phyloP scores from a whole-genome alignment of 495 filamentous ascomycete genomes.

The Lentithecium fluviatile region DNA sequence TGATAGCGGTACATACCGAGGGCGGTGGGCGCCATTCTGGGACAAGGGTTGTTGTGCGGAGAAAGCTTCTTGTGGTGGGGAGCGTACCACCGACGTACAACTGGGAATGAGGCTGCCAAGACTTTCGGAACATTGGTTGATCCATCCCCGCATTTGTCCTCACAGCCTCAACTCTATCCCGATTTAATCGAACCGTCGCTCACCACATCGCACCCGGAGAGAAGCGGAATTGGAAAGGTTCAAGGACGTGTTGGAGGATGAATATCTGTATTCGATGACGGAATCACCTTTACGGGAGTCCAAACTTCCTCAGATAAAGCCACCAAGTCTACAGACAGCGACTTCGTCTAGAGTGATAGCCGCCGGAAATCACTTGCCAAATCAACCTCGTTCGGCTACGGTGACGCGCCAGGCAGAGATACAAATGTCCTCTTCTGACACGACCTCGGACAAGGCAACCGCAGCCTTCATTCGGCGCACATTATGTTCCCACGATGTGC shows the following conservation, averaged over 20 bases:
- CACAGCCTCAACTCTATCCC: background rate
- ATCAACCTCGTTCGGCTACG: slow-evolving; percentile 14
- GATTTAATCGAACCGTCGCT: too few species aligned
- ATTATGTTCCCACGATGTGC: slow-evolving; percentile 57
- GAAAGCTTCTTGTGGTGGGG: background rate
- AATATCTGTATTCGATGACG: slow-evolving; percentile 28
- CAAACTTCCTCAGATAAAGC: slow-evolving; percentile 23
- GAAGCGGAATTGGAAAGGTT: too few species aligned
- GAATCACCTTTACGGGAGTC: slow-evolving; percentile 17
- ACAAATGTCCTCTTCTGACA: slow-evolving; percentile 39
- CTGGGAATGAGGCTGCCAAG: background rate
- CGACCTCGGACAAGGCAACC: slow-evolving; percentile 57
- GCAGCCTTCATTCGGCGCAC: slow-evolving; percentile 62
- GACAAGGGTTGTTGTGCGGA: background rate
- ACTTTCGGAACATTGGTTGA: background rate
- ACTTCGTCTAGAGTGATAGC: background rate
- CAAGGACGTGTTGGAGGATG: slow-evolving; percentile 14
- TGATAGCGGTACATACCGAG: background rate
- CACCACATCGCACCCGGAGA: too few species aligned
- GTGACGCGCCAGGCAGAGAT: slow-evolving; percentile 21
- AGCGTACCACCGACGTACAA: background rate
- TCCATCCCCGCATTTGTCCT: background rate
- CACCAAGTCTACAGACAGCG: slow-evolving; percentile 18
- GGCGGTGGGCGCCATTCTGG: background rate
- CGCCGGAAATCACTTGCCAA: slow-evolving; percentile 3